Conservation (phyloP, 192 early-diverging fungal species). For the Coemansia biformis region DNA sequence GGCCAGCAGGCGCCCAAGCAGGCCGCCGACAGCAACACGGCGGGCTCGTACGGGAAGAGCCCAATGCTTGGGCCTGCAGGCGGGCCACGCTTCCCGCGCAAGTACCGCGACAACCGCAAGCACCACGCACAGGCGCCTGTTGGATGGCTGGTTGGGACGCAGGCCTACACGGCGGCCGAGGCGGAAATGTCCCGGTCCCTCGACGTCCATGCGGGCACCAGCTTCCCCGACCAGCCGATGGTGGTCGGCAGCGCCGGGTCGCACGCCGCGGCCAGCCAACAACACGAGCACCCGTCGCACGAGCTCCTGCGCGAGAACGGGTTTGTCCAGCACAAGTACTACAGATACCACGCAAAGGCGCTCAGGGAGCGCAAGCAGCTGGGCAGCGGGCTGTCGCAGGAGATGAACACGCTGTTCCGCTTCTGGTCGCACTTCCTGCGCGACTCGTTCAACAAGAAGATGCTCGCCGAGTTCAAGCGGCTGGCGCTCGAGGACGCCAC, state of each 20-base stretch:
- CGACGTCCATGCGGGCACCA: conserved; percentile 46
- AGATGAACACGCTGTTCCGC: conserved; percentile 96
- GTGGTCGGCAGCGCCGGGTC: conserved; percentile 21
- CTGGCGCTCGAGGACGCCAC: conserved; percentile 85
- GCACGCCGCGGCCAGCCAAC: conserved; percentile 6
- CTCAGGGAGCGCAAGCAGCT: conserved; percentile 86
- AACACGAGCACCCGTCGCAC: conserved; percentile 84
- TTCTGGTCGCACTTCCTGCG: conserved; percentile 99
- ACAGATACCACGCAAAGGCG: conserved; percentile 90
- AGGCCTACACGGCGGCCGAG: conserved; percentile 57
- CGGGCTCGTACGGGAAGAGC: conserved; percentile 47
- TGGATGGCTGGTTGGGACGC: conserved; percentile 70
- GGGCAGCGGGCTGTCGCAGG: conserved; percentile 84
- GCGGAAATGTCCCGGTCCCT: conserved; percentile 52
- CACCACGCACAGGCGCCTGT: conserved; percentile 65
- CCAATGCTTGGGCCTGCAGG: conserved; percentile 45
- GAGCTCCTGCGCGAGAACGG: conserved; percentile 93
- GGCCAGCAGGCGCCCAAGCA: conserved; percentile 10
- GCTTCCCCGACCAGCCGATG: conserved; percentile 37
- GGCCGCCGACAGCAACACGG: conserved; percentile 11
- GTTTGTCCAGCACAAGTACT: conserved; percentile 96
- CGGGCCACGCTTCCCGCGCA: conserved; percentile 49
- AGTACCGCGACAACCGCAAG: conserved; percentile 58
- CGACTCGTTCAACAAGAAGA: conserved; percentile 89
- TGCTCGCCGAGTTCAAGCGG: conserved; percentile 90